A percentile compares a stretch with the other conserved stretches of the same genome.
phyloP scores from a whole-genome alignment of 768 basidiomycete genomes.

The Serpula lacrymans region DNA sequence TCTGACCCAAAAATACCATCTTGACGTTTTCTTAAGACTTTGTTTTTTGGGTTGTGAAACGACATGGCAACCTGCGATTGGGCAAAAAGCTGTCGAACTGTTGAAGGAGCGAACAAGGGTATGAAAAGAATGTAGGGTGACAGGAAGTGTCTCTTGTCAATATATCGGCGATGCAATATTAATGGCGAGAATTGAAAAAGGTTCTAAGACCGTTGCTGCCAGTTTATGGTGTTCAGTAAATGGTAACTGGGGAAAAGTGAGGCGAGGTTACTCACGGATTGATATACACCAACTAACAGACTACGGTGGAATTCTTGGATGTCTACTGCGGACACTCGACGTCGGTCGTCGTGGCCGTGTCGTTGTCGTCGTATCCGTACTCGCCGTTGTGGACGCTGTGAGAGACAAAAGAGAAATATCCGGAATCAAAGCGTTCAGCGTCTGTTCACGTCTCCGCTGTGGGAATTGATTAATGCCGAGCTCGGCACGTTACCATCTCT shows the following conservation, averaged over 20 bases:
- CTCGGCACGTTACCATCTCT: too few species aligned
- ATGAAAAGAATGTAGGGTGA: slow-evolving; percentile 16
- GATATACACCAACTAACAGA: background rate
- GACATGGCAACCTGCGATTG: slow-evolving; percentile 15
- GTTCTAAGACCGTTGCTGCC: background rate
- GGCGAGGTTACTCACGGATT: slow-evolving; percentile 15
- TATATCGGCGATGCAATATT: slow-evolving; percentile 21
- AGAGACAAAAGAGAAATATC: background rate
- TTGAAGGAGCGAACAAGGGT: slow-evolving; percentile 3
- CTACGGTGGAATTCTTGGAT: background rate
- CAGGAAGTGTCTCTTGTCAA: slow-evolving; percentile 12
- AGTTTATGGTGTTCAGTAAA: slow-evolving; percentile 10
- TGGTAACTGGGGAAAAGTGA: slow-evolving; percentile 1
- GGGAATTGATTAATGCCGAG: too few species aligned
- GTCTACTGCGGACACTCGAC: slow-evolving; percentile 5
- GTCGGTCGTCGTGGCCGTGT: slow-evolving; percentile 7
- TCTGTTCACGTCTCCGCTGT: too few species aligned
- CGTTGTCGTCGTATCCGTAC: slow-evolving; percentile 6
- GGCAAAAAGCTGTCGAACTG: slow-evolving; percentile 3
- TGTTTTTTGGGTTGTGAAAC: slow-evolving; percentile 4
- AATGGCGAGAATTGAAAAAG: background rate
- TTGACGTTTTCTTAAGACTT: slow-evolving; percentile 12
- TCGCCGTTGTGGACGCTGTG: background rate
- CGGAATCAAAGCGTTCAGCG: too few species aligned
- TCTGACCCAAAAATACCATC: slow-evolving; percentile 16